These are phyloP conservation scores for Polychaeton citri DNA, from an alignment of 2,329 filamentous ascomycete genomes.

Conservation along the genomic window DNA sequence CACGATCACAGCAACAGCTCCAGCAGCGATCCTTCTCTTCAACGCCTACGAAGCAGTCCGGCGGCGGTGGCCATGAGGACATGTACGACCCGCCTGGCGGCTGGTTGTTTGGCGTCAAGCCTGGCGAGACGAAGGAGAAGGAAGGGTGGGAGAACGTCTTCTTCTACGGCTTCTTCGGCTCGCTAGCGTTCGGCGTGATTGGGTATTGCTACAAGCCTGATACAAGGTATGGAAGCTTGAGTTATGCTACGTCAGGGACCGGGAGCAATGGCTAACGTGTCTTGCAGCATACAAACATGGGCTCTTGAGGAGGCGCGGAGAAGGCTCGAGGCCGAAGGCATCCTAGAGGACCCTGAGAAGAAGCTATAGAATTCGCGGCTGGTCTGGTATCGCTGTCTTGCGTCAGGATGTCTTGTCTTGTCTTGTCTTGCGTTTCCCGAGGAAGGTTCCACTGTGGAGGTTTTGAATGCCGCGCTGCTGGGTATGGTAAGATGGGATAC, in stretches of 20 bases:
- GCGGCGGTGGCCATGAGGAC: constrained; percentile 50
- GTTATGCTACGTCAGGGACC: neutral
- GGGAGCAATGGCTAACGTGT: too few species aligned
- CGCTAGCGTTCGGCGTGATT: constrained; percentile 57
- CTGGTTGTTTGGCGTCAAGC: constrained; percentile 89
- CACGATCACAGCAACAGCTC: constrained; percentile 9
- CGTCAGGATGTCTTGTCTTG: too few species aligned
- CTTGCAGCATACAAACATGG: constrained; percentile 92
- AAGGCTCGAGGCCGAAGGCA: constrained; percentile 89
- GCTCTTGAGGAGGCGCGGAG: constrained; percentile 91
- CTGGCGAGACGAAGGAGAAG: constrained; percentile 86
- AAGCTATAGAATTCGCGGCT: constrained; percentile 6
- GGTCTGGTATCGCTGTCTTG: too few species aligned
- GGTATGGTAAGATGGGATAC: too few species aligned
- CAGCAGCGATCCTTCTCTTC: constrained; percentile 19
- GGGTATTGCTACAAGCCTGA: constrained; percentile 96
- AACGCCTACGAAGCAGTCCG: constrained; percentile 17
- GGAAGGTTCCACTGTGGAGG: too few species aligned
- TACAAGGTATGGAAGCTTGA: constrained; percentile 67
- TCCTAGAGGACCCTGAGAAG: constrained; percentile 62
- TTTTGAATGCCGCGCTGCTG: too few species aligned
- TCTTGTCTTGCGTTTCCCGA: too few species aligned
- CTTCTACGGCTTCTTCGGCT: constrained; percentile 74
- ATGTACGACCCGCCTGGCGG: constrained; percentile 83
- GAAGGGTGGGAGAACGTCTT: constrained; percentile 91